Evolutionary conservation across 352 stramenopile genomes (phyloP), one percentile per base, ranked within the genome.

Genomic region (Pythium dissotocum): DNA sequence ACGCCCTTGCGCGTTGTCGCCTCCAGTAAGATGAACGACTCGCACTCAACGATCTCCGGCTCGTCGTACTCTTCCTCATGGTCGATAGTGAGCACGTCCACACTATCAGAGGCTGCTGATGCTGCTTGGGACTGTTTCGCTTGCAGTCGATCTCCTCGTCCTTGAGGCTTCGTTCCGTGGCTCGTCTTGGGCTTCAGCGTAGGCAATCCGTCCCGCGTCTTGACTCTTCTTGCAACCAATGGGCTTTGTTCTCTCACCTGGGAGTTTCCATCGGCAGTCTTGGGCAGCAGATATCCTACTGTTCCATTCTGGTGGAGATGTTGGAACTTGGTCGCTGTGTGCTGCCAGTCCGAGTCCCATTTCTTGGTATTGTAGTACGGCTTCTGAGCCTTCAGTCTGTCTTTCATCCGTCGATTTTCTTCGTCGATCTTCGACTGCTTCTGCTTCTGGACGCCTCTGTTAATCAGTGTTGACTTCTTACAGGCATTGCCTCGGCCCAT

Each of bases 301-400:
- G 85, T 94, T 2, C 79, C 77, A 32, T 94, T 78, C 60, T 91
- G 79, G 6, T 73, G 83, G 26, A 94, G 46, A 38, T 92, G 85
- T 16, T 75, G 69, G 42, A 91, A 91, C 63, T 82, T 89, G 26
- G 79, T 62, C 2, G 63, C 59, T 18, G 75, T 67, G n/a, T 87
- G 62, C 53, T 89, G 80, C 82, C 84, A 94, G 46, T 94, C 83
- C 5, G 69, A 61, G 57, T 92, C 85, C 83, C 85, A 94, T 63
- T 89, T 84, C 63, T 80, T 82, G 4, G 82, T 80, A 58, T 88
- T 85, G 69, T 94, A 94, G 18, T 72, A 84, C 0, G 83, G 80
- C 57, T 92, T 94, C 33, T 89, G 72, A 0, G 70, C 67, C 18
- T 77, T 64, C 6, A 94, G 53, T 14, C 83, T 76, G 36, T 85